These are phyloP conservation scores for Camelina neglecta DNA, from an alignment of 345 rosid species.

Conservation along the genomic window DNA sequence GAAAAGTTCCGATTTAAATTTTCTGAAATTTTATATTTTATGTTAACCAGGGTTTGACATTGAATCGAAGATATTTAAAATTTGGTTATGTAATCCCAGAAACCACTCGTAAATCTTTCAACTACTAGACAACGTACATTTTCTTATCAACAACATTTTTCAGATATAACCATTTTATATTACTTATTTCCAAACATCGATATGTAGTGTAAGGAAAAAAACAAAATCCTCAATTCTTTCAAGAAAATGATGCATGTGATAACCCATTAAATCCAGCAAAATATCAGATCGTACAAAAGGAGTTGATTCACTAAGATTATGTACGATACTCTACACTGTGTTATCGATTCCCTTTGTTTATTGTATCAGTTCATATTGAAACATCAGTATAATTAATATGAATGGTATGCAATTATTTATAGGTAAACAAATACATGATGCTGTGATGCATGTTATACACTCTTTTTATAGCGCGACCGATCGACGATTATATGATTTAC, in stretches of 20 bases:
- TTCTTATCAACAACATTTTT: too few relatives aligned
- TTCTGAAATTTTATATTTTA: background rate
- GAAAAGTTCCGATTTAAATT: background rate
- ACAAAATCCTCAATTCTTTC: background rate
- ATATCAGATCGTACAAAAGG: conserved; percentile 33
- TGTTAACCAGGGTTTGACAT: background rate
- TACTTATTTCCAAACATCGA: background rate
- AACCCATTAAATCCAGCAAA: conserved; percentile 20
- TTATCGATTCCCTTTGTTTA: conserved; percentile 9
- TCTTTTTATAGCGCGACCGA: background rate
- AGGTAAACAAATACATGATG: background rate
- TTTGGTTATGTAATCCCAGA: too few relatives aligned
- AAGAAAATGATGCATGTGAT: conserved; percentile 28
- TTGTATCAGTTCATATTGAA: background rate
- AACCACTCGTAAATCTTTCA: too few relatives aligned
- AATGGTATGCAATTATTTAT: background rate
- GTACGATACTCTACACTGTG: conserved; percentile 24
- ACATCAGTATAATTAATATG: background rate
- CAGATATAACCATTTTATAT: too few relatives aligned
- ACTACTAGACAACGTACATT: too few relatives aligned
- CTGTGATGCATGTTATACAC: background rate
- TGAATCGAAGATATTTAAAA: background rate
- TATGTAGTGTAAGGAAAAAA: background rate
- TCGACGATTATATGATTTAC: background rate
- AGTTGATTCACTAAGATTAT: conserved; percentile 41